Base-by-base conservation (phyloP, 164 flowering plant species). In the Hamamelis virginiana region DNA sequence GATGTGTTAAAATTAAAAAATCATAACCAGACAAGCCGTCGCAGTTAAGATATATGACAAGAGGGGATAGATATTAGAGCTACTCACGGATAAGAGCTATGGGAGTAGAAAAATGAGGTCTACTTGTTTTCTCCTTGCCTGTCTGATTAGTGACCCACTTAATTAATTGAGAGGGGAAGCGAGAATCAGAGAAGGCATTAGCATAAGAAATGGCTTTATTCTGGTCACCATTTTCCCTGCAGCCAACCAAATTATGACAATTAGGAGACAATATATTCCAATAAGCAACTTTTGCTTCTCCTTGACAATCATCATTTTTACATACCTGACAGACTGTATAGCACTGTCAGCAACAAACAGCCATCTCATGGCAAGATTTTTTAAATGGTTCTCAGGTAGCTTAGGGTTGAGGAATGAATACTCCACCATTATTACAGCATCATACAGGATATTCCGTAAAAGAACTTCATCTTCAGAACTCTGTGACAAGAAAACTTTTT, bases 21-120 rank as follows among this genome's bases (percentile, higher is more conserved):
- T 23, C 59, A 46, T 51, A 50, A 52, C 43, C 64, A 64, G 41
- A 62, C 57, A 48, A 66, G 5, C 41, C 18, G 22, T 22, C 16
- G 65, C 5, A 59, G 9, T 33, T 50, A 46, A 59, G 4, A 48
- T 26, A 59, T 60, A 43, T 14, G 4, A 44, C 11, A 59, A 48
- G 50, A 22, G 8, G 1, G n/a, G 10, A 47, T 11, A 59, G 59
- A 41, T 62, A 76, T 13, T 27, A n/a, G 61, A 67, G 47, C 11
- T 43, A 82, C 88, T 79, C 74, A 82, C 88, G 69, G 55, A 82
- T 72, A 41, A 85, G 75, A 48, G 73, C 71, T 53, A 55, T 38
- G 1, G 88, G 86, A 71, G 75, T 72, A 23, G 78, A 62, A 51
- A 65, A 18, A 33, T 60, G 53, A 45, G 77, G 80, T 41, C 19